A percentile compares a stretch with the other conserved stretches of the same genome.
Evolutionary conservation across 2,329 filamentous ascomycete genomes (phyloP).

Genomic region (Curvularia sp.): DNA sequence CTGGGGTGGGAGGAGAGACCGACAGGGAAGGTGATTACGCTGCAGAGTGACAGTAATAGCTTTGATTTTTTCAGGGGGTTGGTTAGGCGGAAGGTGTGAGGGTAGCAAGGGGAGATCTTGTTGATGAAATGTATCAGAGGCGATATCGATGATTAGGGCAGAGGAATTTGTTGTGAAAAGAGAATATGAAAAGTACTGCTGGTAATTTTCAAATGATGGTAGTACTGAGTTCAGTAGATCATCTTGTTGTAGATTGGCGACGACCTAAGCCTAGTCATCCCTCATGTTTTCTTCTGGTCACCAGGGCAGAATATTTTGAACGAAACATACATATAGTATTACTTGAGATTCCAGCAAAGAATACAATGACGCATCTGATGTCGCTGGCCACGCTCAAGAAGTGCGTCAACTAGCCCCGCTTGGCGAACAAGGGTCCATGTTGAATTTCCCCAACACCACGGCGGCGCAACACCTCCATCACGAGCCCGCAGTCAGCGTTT

Average conservation of each 20-base stretch:
- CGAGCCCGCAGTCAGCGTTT: background rate
- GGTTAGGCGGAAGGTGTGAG: conserved; percentile 76
- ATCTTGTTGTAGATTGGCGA: background rate
- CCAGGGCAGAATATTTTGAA: too few species aligned
- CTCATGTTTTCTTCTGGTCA: too few species aligned
- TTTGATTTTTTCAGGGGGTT: conserved; percentile 97
- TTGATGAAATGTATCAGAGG: background rate
- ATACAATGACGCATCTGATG: background rate
- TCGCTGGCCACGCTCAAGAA: background rate
- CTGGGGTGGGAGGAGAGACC: conserved; percentile 72
- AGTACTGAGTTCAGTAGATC: background rate
- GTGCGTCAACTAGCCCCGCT: conserved; percentile 3
- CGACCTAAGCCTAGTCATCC: background rate
- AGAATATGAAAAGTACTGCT: background rate
- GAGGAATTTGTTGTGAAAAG: background rate
- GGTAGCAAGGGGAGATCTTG: background rate
- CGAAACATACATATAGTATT: too few species aligned
- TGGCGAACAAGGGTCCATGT: conserved; percentile 6
- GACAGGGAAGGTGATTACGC: conserved; percentile 79
- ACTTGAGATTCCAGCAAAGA: background rate
- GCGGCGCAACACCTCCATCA: background rate
- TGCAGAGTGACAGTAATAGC: conserved; percentile 97
- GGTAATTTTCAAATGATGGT: background rate
- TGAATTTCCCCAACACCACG: conserved; percentile 7
- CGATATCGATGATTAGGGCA: background rate